Percentiles rank a stretch among this genome's conserved stretches.
Evolutionary conservation across 805 yeast species (phyloP).

Genomic region (Cyberlindnera xishuangbannaensis): DNA sequence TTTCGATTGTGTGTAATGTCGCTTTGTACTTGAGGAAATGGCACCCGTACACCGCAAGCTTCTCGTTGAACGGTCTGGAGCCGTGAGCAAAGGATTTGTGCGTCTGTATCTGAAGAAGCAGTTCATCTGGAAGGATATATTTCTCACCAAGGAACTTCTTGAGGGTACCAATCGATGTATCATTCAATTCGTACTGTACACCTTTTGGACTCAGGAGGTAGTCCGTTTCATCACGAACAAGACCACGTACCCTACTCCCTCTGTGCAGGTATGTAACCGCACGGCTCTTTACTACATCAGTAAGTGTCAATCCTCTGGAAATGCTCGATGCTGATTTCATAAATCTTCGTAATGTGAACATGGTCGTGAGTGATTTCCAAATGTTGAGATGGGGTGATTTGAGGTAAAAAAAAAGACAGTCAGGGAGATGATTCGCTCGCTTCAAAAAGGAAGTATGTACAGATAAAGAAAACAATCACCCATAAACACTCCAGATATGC

Average conservation of each 20-base stretch:
- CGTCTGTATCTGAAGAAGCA: conserved; percentile 75
- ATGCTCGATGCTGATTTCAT: conserved; percentile 4
- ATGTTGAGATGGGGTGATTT: too few relatives aligned
- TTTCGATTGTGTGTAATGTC: conserved; percentile 27
- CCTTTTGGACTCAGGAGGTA: conserved; percentile 46
- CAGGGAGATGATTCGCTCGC: too few relatives aligned
- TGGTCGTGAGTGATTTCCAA: too few relatives aligned
- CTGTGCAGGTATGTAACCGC: conserved; percentile 35
- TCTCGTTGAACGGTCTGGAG: conserved; percentile 82
- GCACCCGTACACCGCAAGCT: conserved; percentile 65
- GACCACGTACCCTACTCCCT: conserved; percentile 58
- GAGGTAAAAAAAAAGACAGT: too few relatives aligned
- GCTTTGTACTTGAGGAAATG: conserved; percentile 47
- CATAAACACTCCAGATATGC: too few relatives aligned
- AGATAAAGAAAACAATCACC: too few relatives aligned
- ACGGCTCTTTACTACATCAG: conserved; percentile 23
- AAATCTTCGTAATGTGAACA: conserved; percentile 15
- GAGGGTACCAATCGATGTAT: conserved; percentile 42
- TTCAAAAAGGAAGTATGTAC: too few relatives aligned
- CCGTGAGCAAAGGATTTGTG: conserved; percentile 96
- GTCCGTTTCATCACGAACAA: conserved; percentile 64
- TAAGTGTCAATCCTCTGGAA: too few relatives aligned
- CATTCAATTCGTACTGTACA: conserved; percentile 45
- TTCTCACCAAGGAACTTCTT: conserved; percentile 44
- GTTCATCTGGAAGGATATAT: conserved; percentile 50